Evolutionary conservation across 2,329 filamentous ascomycete species (phyloP), one percentile per base, ranked within the genome.

Genomic region (Dothistroma septosporum): DNA sequence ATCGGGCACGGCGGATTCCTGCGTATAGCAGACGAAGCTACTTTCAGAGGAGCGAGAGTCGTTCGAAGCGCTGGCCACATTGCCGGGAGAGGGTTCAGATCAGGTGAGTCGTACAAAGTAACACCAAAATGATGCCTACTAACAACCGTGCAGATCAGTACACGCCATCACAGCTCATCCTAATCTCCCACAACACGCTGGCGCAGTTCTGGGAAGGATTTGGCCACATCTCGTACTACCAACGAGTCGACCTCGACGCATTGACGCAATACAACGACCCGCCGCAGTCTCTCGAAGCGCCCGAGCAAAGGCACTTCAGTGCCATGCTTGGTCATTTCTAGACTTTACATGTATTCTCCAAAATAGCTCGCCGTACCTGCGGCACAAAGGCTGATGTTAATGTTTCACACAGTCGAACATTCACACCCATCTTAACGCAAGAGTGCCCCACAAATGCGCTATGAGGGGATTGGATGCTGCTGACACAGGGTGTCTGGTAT

Each of bases 41-140:
- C 85, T 1, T 96, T 96, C 74, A 75, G 77, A n/a, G 91, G 90
- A 0, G 87, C 87, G 1, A 81, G 89, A 54, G 83, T 93, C 0
- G 90, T 96, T 0, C 83, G 78, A 64, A 89, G 88, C 69, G 81
- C 80, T 59, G 92, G 91, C 0, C 92, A 96, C 74, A 85, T 96
- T 65, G 92, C 92, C 1, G 82, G 81, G 1, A 80, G 82, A 11
- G 89, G 87, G 0, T 97, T 94, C 71, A 73, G 78, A 47, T 78
- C 87, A 69, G 88, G 92, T 94, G 73, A 79, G 87, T 76, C 4
- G 31, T 19, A 6, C 22, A 21, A 47, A 12, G 21, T 31, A 12
- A 53, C 14, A n/a, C 16, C 50, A 14, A 1, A 16, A 37, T 50
- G 4, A 16, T 6, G 19, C 14, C 22, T 50, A 41, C 62, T 64